Conservation (phyloP, 2,329 filamentous ascomycete species). For the Diaporthe velutina region DNA sequence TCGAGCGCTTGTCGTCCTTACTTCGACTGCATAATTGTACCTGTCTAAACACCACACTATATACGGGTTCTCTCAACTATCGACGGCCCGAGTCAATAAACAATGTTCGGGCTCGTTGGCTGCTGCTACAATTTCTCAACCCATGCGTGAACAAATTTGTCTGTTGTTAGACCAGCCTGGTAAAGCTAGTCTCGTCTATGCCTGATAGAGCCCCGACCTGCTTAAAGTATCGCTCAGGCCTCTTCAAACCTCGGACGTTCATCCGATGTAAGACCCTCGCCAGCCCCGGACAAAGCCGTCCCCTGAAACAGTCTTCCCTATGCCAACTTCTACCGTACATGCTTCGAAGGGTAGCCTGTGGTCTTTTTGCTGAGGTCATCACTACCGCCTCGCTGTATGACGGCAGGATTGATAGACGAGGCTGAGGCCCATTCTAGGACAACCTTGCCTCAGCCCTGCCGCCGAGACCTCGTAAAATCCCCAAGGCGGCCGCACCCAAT, state of each 20-base stretch:
- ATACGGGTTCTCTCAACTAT: not conserved
- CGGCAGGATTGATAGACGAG: not conserved
- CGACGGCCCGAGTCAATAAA: too few relatives aligned
- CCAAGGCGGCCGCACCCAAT: conserved; percentile 13
- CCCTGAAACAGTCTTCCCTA: conserved; percentile 8
- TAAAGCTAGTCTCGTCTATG: not conserved
- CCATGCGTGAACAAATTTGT: not conserved
- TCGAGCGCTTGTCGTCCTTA: too few relatives aligned
- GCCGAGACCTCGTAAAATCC: not conserved
- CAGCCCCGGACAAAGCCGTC: conserved; percentile 13
- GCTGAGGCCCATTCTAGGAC: not conserved
- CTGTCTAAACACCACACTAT: not conserved
- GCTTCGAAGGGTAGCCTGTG: not conserved
- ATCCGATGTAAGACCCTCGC: conserved; percentile 12
- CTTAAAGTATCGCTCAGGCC: not conserved
- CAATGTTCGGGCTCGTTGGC: not conserved
- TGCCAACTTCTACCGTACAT: not conserved
- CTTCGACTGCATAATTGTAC: not conserved
- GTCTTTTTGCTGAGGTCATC: not conserved
- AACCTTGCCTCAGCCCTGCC: conserved; percentile 22
- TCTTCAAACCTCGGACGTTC: conserved; percentile 5
- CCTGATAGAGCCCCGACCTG: not conserved
- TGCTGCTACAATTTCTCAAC: not conserved
- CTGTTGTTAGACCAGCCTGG: not conserved
- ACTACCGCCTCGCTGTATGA: not conserved